Evolutionary conservation across 306 rosid species (phyloP).

Genomic region (Vigna unguiculata): DNA sequence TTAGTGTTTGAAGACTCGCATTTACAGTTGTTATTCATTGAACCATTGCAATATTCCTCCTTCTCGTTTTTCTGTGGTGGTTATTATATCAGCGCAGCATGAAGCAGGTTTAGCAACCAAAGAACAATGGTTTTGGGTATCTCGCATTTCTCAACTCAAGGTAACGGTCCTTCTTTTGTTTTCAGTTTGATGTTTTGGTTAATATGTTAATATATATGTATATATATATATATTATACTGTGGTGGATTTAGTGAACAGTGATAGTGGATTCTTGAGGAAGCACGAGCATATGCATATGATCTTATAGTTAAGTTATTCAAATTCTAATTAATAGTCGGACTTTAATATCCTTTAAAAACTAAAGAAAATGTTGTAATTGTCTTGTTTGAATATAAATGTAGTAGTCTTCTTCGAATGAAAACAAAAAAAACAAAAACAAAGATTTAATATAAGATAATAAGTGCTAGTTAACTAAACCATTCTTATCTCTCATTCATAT

Average conservation of each 20-base stretch:
- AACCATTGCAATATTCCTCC: not conserved
- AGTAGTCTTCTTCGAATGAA: not conserved
- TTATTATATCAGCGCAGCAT: not conserved
- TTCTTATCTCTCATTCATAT: not conserved
- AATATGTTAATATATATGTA: not conserved
- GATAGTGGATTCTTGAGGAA: conserved; percentile 8
- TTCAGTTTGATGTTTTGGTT: not conserved
- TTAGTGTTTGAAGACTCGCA: conserved; percentile 13
- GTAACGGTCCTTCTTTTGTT: conserved; percentile 20
- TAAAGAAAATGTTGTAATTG: not conserved
- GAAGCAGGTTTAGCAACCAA: conserved; percentile 16
- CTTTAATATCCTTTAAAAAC: not conserved
- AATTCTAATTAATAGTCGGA: not conserved
- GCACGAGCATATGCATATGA: not conserved
- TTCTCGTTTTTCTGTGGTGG: conserved; percentile 6
- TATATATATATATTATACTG: not conserved
- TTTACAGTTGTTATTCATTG: conserved; percentile 11
- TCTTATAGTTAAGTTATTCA: conserved; percentile 4
- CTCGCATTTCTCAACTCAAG: conserved; percentile 31
- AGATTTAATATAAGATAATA: not conserved
- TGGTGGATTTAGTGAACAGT: conserved; percentile 19
- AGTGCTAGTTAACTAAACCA: not conserved
- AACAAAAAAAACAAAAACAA: no score
- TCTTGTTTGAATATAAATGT: not conserved
- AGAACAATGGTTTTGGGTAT: not conserved